phyloP scores from a whole-genome alignment of 1,284 basidiomycete species.

The Rhodotorula sp. region DNA sequence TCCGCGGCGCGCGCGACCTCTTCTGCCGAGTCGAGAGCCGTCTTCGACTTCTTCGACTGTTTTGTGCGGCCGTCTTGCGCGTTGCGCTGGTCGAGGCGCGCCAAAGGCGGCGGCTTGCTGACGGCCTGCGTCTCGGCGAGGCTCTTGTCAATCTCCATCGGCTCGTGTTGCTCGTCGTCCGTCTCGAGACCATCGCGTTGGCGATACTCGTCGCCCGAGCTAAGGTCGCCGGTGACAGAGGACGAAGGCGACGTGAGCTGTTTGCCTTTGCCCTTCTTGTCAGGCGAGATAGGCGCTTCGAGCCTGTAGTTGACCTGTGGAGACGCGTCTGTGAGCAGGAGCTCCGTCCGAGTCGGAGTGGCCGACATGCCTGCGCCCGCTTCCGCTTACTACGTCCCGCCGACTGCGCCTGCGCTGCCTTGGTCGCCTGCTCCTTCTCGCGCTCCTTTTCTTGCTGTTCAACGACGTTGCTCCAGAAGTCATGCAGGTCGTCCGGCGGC shows the following conservation, averaged over 20 bases:
- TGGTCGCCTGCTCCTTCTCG: constrained; percentile 23
- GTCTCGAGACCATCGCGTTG: constrained; percentile 17
- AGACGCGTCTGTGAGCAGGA: background rate
- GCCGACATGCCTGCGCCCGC: constrained; percentile 14
- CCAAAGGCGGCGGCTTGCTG: constrained; percentile 3
- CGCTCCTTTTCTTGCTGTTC: constrained; percentile 44
- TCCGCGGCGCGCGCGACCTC: background rate
- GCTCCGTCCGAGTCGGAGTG: too few relatives aligned
- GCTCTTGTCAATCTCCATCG: constrained; percentile 11
- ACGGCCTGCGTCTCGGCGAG: background rate
- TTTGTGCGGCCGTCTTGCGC: background rate
- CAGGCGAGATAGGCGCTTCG: background rate
- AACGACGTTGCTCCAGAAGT: constrained; percentile 48
- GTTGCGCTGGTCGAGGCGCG: background rate
- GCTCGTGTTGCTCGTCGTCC: constrained; percentile 11
- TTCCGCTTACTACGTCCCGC: constrained; percentile 37
- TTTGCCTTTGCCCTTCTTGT: constrained; percentile 5
- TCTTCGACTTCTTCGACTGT: background rate
- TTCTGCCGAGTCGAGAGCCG: background rate
- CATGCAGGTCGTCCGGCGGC: constrained; percentile 29
- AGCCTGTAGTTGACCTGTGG: constrained; percentile 25
- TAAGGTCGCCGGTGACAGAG: background rate
- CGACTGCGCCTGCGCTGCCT: constrained; percentile 11
- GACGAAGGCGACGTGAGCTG: background rate
- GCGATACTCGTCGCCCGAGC: constrained; percentile 20